Base-by-base conservation (phyloP, 306 rosid species). In the Cucurbita pepo region DNA sequence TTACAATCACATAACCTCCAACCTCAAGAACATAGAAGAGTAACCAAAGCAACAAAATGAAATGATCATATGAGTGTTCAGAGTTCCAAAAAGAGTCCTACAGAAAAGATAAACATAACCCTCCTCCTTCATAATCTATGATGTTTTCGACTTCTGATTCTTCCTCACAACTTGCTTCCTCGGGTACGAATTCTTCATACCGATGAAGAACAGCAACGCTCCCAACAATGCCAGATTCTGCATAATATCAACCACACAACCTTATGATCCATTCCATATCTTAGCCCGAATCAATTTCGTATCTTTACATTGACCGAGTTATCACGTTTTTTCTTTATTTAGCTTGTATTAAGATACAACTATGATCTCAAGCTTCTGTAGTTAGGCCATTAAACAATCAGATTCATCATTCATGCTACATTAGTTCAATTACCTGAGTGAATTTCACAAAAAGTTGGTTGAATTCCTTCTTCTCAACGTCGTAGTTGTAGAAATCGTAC, bases 161-260 rank as follows among this genome's bases (percentile, higher is more conserved):
- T 79, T 86, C 80, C 76, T 86, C 78, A 74, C 78, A 48, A 71
- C 75, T 54, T 77, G 90, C 56, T 83, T 78, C 84, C 84, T 82
- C 2, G 87, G 90, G 40, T 76, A 53, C 48, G 90, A 82, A 36
- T 83, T 74, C 82, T 71, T 86, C 94, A 88, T 86, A 70, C 85
- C 86, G 13, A 86, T 67, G 78, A 74, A 86, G 76, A 86, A 86
- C 55, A 88, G 84, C 81, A 88, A 72, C 5, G 94, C 94, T 56
- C 94, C 94, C 57, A 88, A 82, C 73, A 88, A 75, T 22, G 94
- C 94, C 83, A 88, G 71, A 69, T 81, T 82, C 94, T 88, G 86
- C 79, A 78, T 18, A 16, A 16, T 4, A 40, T 63, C 8, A 1
- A 47, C 16, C 25, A 18, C 50, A 41, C 14, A 72, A 16, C 6